Conservation (phyloP, 2,329 filamentous ascomycete species). For the Aspergillus udagawae region DNA sequence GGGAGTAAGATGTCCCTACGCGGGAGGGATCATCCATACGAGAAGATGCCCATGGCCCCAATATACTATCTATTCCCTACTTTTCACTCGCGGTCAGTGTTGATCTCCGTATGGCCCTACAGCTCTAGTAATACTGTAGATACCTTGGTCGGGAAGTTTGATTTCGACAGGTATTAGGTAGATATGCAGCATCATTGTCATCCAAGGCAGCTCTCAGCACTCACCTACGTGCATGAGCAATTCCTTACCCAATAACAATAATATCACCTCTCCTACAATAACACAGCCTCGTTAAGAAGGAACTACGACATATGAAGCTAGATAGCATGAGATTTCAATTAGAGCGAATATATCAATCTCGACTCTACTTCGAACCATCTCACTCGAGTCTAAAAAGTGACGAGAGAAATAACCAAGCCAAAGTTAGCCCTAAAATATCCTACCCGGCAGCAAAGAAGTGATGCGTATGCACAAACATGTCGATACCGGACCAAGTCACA, state of each 20-base stretch:
- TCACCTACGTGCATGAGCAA: background rate
- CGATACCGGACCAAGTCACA: background rate
- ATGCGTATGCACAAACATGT: background rate
- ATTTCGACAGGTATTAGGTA: background rate
- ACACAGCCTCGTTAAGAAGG: background rate
- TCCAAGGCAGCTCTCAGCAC: background rate
- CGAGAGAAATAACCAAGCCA: background rate
- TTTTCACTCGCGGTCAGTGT: background rate
- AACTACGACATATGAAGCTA: background rate
- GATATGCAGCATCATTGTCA: background rate
- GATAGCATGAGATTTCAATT: background rate
- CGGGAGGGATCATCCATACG: too few relatives aligned
- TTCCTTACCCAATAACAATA: background rate
- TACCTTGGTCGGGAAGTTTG: background rate
- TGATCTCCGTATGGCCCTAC: background rate
- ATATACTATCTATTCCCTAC: background rate
- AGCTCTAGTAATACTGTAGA: background rate
- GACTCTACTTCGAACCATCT: background rate
- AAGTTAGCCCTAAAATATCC: background rate
- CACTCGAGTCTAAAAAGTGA: background rate
- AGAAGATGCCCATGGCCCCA: too few relatives aligned
- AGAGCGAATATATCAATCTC: background rate
- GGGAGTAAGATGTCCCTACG: background rate
- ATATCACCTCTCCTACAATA: background rate
- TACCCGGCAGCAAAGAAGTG: background rate